A percentile compares a stretch with the other conserved stretches of the same genome.
phyloP scores from a whole-genome alignment of 75 land plant species.

The Pinus tabuliformis region DNA sequence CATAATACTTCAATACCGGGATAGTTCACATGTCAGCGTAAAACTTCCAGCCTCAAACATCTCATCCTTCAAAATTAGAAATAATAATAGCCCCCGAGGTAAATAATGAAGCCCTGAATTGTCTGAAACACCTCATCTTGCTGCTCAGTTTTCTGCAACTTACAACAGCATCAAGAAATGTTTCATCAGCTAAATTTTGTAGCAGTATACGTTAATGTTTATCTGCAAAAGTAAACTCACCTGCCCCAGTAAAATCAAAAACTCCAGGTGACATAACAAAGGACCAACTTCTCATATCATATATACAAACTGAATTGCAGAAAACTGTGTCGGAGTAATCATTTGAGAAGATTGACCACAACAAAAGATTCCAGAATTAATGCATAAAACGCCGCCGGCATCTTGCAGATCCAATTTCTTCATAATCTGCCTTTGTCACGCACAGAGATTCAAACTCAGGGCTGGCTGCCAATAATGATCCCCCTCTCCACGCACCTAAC shows the following conservation, averaged over 20 bases:
- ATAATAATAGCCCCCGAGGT: neutral
- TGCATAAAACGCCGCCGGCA: constrained; percentile 74
- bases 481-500: constrained; percentile 92
- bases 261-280: neutral
- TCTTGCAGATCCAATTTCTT: constrained; percentile 83
- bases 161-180: no score
- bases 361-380: constrained; percentile 16
- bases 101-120: neutral
- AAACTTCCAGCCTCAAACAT: neutral
- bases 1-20: neutral
- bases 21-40: neutral
- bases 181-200: neutral
- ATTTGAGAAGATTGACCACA: neutral
- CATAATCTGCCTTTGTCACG: constrained; percentile 89
- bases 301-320: neutral
- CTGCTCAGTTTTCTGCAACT: neutral
- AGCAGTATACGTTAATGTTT: neutral
- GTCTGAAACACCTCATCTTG: neutral
- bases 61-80: neutral
- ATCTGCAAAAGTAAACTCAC: neutral
- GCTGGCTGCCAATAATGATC: constrained; percentile 90
- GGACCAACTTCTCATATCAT: neutral
- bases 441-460: constrained; percentile 87
- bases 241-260: neutral
- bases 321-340: neutral